These are phyloP conservation scores for Solanum chilense DNA, from an alignment of 257 asterid genomes.

Conservation along the genomic window DNA sequence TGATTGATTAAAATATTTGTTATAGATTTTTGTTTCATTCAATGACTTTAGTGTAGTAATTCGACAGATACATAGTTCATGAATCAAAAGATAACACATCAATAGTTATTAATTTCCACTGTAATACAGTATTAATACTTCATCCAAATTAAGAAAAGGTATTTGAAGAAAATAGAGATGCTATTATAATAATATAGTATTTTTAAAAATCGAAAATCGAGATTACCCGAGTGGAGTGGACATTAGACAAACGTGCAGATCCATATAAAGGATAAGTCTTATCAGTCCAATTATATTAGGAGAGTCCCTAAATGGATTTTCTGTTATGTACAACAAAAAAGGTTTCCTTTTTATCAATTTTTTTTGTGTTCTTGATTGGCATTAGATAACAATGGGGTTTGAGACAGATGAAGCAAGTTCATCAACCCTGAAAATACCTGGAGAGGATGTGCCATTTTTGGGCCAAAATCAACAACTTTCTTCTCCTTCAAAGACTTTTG, in stretches of 20 bases:
- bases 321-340: not conserved
- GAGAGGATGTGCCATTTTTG: slow-evolving; percentile 62
- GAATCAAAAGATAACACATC: not conserved
- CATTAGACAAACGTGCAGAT: not conserved
- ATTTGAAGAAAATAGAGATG: not conserved
- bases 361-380: not conserved
- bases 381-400: not conserved
- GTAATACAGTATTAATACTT: not conserved
- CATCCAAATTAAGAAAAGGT: not conserved
- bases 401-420: slow-evolving; percentile 30
- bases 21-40: not conserved
- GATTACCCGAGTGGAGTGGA: not conserved
- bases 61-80: not conserved
- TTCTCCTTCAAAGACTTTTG: slow-evolving; percentile 2
- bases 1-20: not conserved
- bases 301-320: not conserved
- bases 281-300: not conserved
- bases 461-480: not conserved
- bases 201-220: not conserved
- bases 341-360: not conserved
- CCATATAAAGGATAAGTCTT: not conserved
- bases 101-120: not conserved
- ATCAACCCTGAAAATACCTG: slow-evolving; percentile 34
- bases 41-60: not conserved
- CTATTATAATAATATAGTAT: not conserved